Conservation (phyloP, 1,284 basidiomycete genomes). For the Caloboletus firmus region DNA sequence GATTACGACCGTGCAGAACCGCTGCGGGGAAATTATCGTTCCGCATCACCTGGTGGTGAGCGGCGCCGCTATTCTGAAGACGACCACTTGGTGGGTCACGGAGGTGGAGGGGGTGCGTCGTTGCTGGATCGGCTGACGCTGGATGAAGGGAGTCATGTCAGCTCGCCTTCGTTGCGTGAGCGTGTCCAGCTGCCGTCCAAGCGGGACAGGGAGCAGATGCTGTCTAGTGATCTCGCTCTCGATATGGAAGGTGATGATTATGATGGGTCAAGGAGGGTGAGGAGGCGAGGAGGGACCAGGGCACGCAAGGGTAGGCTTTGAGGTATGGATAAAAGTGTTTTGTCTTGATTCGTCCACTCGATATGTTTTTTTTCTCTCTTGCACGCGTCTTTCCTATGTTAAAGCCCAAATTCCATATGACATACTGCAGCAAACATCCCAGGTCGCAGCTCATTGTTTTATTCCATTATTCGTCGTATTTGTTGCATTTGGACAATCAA, state of each 20-base stretch:
- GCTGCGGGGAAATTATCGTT: conserved; percentile 9
- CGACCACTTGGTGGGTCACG: conserved; percentile 1
- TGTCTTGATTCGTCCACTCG: background rate
- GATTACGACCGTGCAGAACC: conserved; percentile 26
- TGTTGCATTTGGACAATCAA: conserved; percentile 13
- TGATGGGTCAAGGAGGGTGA: conserved; percentile 24
- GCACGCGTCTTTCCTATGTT: conserved; percentile 6
- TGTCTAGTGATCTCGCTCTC: conserved; percentile 20
- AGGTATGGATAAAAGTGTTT: background rate
- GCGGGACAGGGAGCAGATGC: conserved; percentile 41
- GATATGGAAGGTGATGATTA: conserved; percentile 26
- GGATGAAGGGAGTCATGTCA: conserved; percentile 16
- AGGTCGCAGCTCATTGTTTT: conserved; percentile 10
- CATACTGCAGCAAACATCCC: conserved; percentile 9
- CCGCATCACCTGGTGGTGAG: conserved; percentile 20
- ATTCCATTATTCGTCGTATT: conserved; percentile 25
- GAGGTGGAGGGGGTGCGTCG: conserved; percentile 29
- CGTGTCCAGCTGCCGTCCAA: conserved; percentile 42
- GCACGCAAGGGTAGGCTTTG: conserved; percentile 24
- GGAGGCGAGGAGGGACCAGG: conserved; percentile 23
- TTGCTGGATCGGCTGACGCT: conserved; percentile 41
- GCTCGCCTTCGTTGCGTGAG: conserved; percentile 39
- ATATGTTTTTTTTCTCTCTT: background rate
- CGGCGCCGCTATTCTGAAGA: conserved; percentile 20
- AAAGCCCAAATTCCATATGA: background rate